Evolutionary conservation across 306 rosid genomes (phyloP).

Genomic region (Castanea mollissima): DNA sequence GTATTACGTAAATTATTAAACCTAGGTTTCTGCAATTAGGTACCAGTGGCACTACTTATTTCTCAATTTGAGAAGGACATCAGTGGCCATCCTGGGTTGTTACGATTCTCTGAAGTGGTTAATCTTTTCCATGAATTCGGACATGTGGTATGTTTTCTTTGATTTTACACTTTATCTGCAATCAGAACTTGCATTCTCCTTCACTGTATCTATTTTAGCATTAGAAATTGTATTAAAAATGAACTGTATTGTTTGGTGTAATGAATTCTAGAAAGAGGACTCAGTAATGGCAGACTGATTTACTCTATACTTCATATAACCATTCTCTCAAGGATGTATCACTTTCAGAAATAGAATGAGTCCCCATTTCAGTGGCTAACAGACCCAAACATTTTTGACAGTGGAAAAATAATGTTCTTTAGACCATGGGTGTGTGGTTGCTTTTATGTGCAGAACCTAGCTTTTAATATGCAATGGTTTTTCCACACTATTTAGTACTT

Average conservation of each 20-base stretch:
- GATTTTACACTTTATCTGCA: conserved; percentile 18
- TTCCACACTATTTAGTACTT: background rate
- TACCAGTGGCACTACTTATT: conserved; percentile 75
- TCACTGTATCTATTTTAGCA: background rate
- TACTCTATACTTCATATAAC: background rate
- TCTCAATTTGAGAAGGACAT: conserved; percentile 69
- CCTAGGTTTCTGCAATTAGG: conserved; percentile 37
- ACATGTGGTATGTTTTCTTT: conserved; percentile 82
- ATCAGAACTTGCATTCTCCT: conserved; percentile 13
- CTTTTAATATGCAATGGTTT: background rate
- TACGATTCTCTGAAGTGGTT: conserved; percentile 91
- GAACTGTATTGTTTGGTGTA: background rate
- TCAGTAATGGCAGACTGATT: background rate
- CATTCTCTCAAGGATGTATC: background rate
- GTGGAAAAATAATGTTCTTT: background rate
- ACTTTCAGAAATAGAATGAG: background rate
- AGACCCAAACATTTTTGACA: background rate
- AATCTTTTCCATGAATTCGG: conserved; percentile 94
- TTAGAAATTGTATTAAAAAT: background rate
- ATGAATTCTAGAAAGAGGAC: background rate
- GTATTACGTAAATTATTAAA: background rate
- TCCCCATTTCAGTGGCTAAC: background rate
- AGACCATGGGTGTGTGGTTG: background rate
- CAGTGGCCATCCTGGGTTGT: conserved; percentile 55
- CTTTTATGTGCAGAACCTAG: background rate